phyloP scores from a whole-genome alignment of 495 filamentous ascomycete species.

The Tuber calosporum region DNA sequence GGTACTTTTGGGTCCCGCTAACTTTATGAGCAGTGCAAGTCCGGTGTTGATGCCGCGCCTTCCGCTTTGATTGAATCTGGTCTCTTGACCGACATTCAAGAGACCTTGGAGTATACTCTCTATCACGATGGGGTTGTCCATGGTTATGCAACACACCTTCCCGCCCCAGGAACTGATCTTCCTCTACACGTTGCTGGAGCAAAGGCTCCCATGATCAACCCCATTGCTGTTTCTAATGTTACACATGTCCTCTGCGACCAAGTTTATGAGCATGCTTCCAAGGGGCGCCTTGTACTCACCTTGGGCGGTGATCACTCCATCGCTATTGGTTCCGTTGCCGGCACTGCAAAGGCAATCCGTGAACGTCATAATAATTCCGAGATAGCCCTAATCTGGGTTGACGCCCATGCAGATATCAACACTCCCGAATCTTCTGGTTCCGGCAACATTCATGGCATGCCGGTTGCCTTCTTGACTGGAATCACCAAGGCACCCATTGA shows the following conservation, averaged over 20 bases:
- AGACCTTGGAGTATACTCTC: conserved; percentile 81
- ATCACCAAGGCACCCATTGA: conserved; percentile 55
- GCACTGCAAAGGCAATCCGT: conserved; percentile 72
- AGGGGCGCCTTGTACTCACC: conserved; percentile 83
- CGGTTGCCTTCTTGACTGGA: conserved; percentile 83
- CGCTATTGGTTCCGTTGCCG: conserved; percentile 84
- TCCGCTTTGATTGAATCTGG: conserved; percentile 84
- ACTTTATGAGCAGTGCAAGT: conserved; percentile 59
- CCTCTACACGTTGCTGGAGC: conserved; percentile 55
- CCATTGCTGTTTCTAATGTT: conserved; percentile 79
- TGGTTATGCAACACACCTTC: conserved; percentile 69
- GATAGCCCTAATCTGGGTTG: conserved; percentile 94
- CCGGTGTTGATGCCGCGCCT: conserved; percentile 86
- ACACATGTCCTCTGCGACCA: conserved; percentile 71
- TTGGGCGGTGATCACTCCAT: conserved; percentile 95
- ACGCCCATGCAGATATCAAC: conserved; percentile 97
- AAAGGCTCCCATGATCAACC: conserved; percentile 68
- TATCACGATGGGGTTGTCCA: conserved; percentile 79
- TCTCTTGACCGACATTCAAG: conserved; percentile 71
- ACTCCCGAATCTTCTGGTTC: conserved; percentile 80
- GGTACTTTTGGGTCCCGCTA: neutral
- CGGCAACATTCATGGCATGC: conserved; percentile 98
- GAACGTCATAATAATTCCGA: conserved; percentile 68
- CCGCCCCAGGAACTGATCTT: conserved; percentile 55
- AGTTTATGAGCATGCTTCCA: conserved; percentile 76